A percentile compares a stretch with the other conserved stretches of the same genome.
These are phyloP conservation scores for Lecanicillium sp. DNA, from an alignment of 2,329 filamentous ascomycete species.

Conservation along the genomic window DNA sequence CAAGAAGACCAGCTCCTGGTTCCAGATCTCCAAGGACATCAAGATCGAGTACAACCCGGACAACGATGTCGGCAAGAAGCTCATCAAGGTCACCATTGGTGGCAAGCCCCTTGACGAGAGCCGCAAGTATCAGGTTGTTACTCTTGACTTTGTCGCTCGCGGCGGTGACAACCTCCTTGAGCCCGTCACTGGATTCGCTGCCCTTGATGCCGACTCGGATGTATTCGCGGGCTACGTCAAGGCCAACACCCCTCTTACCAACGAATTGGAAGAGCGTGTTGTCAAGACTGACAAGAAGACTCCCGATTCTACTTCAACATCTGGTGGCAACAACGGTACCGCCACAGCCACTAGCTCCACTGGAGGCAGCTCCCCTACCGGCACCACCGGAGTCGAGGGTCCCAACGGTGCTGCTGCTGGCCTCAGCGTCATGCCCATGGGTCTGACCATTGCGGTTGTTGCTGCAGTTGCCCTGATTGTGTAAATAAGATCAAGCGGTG, in stretches of 20 bases:
- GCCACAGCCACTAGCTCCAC: neutral
- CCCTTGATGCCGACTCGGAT: constrained; percentile 48
- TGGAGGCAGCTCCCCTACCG: neutral
- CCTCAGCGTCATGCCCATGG: neutral
- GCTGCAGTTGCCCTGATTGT: too few species aligned
- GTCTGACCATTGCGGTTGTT: neutral
- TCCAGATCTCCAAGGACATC: constrained; percentile 55
- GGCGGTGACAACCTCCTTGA: constrained; percentile 58
- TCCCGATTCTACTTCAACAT: neutral
- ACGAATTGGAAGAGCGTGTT: constrained; percentile 40
- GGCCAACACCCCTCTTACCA: constrained; percentile 41
- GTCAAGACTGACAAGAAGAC: constrained; percentile 17
- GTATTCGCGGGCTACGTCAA: constrained; percentile 47
- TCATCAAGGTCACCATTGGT: constrained; percentile 47
- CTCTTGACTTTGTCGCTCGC: constrained; percentile 56
- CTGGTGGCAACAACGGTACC: neutral
- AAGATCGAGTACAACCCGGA: constrained; percentile 51
- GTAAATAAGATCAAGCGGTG: too few species aligned
- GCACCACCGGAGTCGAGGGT: neutral
- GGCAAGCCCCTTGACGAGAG: constrained; percentile 40
- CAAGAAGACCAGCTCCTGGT: constrained; percentile 48
- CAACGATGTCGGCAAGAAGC: constrained; percentile 40
- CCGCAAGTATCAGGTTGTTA: constrained; percentile 49
- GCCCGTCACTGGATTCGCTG: constrained; percentile 31
- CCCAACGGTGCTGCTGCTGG: neutral